phyloP scores from a whole-genome alignment of 139 green algal genomes.

The Deuterostichococcus epilithicus region DNA sequence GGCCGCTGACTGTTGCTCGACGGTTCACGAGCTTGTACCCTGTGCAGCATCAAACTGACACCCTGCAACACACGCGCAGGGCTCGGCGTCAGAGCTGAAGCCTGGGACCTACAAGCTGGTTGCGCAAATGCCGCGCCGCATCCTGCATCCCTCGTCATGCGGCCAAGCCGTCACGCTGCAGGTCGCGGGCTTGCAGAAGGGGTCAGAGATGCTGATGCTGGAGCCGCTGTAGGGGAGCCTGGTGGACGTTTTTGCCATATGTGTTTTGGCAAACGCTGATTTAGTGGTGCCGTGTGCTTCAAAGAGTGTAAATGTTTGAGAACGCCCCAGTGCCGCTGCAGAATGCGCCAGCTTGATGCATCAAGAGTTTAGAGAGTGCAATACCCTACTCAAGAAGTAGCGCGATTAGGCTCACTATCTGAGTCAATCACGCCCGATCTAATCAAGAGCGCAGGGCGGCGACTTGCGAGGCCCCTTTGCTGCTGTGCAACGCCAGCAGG shows the following conservation, averaged over 20 bases:
- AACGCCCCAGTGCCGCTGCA: too few relatives aligned
- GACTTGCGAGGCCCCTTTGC: background rate
- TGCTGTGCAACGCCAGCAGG: background rate
- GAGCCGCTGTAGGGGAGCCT: conserved; percentile 12
- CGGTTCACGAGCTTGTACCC: background rate
- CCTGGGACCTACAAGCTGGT: conserved; percentile 57
- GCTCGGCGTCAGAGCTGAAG: background rate
- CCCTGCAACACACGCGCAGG: background rate
- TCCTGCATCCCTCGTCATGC: conserved; percentile 24
- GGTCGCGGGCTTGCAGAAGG: conserved; percentile 29
- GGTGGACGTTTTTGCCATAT: too few relatives aligned
- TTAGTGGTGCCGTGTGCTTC: too few relatives aligned
- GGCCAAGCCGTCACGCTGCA: conserved; percentile 14
- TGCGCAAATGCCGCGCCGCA: conserved; percentile 57
- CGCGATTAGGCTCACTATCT: too few relatives aligned
- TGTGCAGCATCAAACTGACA: conserved; percentile 1
- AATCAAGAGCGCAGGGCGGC: too few relatives aligned
- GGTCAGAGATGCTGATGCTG: conserved; percentile 33
- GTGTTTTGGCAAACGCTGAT: too few relatives aligned
- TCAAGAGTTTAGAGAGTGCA: too few relatives aligned
- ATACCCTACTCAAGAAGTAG: too few relatives aligned
- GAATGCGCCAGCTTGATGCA: too few relatives aligned
- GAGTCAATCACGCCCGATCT: too few relatives aligned
- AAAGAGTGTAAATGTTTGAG: too few relatives aligned
- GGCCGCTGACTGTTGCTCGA: background rate